These are phyloP conservation scores for Hypomontagnella submonticulosa DNA, from an alignment of 495 filamentous ascomycete genomes.

Conservation along the genomic window DNA sequence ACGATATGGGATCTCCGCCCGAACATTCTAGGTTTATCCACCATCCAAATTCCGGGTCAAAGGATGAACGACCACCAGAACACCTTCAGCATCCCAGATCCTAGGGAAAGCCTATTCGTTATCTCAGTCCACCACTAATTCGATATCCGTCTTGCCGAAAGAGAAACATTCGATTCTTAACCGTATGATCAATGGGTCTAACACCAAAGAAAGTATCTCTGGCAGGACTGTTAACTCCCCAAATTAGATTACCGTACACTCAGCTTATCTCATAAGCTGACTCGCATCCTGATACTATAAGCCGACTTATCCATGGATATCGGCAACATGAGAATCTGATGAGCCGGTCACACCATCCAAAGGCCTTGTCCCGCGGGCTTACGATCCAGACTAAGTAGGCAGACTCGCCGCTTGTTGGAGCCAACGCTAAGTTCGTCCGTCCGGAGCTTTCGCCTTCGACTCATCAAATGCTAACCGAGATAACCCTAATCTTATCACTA, in stretches of 20 bases:
- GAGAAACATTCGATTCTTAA: no score
- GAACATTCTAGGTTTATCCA: neutral
- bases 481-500: constrained; percentile 7
- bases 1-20: neutral
- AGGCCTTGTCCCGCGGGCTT: constrained; percentile 12
- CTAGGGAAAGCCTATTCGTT: no score
- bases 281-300: constrained; percentile 22
- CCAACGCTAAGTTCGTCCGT: neutral
- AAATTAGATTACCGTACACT: no score
- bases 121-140: no score
- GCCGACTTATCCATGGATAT: constrained; percentile 1
- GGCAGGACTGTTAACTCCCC: no score
- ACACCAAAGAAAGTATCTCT: no score
- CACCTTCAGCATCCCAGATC: no score
- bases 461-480: neutral
- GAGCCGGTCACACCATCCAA: constrained; percentile 6
- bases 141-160: no score
- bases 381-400: constrained; percentile 6
- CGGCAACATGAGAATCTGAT: neutral
- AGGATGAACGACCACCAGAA: neutral
- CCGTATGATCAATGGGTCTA: no score
- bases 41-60: neutral
- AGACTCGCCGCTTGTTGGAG: constrained; percentile 4
- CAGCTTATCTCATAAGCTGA: constrained; percentile 5
- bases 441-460: neutral